Percentiles rank a stretch among this genome's conserved stretches.
Conservation (phyloP, 495 filamentous ascomycete genomes). For the Tricharina praecox region DNA sequence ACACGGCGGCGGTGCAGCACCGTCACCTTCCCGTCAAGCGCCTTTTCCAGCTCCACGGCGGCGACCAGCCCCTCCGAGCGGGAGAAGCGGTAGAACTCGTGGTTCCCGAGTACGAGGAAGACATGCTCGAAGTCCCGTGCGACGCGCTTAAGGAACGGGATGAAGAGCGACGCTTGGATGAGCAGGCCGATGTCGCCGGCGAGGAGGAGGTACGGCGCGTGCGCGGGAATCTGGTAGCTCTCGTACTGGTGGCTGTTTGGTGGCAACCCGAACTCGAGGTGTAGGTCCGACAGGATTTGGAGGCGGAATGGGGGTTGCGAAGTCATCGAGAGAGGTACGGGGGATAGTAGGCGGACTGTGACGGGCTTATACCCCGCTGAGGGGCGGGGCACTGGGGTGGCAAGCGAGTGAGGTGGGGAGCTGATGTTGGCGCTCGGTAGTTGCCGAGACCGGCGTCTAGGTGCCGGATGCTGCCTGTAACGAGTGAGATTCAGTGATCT, state of each 20-base stretch:
- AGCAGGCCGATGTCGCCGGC: slow-evolving; percentile 41
- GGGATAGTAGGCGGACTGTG: too few species aligned
- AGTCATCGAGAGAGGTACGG: too few species aligned
- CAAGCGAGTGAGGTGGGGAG: too few species aligned
- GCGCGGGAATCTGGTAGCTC: slow-evolving; percentile 31
- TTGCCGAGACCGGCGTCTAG: too few species aligned
- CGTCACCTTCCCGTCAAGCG: slow-evolving; percentile 30
- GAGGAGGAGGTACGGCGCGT: slow-evolving; percentile 37
- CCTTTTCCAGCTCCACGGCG: slow-evolving; percentile 15
- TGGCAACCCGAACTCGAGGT: slow-evolving; percentile 32
- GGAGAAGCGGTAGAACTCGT: slow-evolving; percentile 39
- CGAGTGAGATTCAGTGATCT: too few species aligned
- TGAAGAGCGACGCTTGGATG: slow-evolving; percentile 29
- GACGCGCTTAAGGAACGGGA: slow-evolving; percentile 34
- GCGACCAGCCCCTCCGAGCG: neutral
- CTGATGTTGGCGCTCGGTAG: too few species aligned
- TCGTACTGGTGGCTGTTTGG: slow-evolving; percentile 29
- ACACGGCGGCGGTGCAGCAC: slow-evolving; percentile 31
- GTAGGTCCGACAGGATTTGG: slow-evolving; percentile 43
- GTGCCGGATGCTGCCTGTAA: too few species aligned
- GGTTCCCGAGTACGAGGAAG: slow-evolving; percentile 40
- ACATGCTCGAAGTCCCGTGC: slow-evolving; percentile 30
- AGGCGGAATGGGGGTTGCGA: too few species aligned
- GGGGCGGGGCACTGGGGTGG: too few species aligned
- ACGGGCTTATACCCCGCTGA: too few species aligned